Base-by-base conservation (phyloP, 345 rosid genomes). In the Cardamine resedifolia region DNA sequence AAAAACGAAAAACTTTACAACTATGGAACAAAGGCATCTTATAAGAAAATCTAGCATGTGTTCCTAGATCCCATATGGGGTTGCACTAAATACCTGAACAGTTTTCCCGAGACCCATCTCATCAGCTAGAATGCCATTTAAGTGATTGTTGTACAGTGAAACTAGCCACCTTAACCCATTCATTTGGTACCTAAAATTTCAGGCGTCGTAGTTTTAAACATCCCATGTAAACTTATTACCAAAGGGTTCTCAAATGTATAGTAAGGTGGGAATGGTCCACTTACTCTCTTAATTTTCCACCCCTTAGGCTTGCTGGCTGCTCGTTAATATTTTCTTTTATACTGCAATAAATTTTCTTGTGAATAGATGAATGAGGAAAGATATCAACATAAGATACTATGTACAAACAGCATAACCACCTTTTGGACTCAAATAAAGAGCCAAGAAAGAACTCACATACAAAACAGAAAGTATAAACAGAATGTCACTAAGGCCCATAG, bases 31-130 rank as follows among this genome's bases (percentile, higher is more conserved):
- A 45, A 58, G 64, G 66, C 28, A 70, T 48, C 48, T 48, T 58
- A 45, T 21, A 45, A 30, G 27, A 49, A 45, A 47, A 33, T 27
- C 34, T 20, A 30, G 23, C 66, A 58, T 47, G 48, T 45, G 14
- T 21, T 34, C 44, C 26, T 41, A 23, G 56, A 52, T 12, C 7
- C 44, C 44, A 57, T 14, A 39, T 58, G 7, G 30, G 16, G 8
- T 58, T 21, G n/a, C 47, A 68, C 21, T 3, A 21, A 66, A 52
- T 72, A 84, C 94, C 94, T 92, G 98, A 72, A 92, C 96, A 64
- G 96, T 92, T 90, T 92, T 92, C 55, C 98, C 98, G 47, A 92
- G 92, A 69, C 98, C 98, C 98, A 92, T 92, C 84, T 92, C 98
- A 86, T 92, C 98, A 78, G 98, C 98, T 60, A 92, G 85, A 66